Evolutionary conservation across 768 basidiomycete species (phyloP), one percentile per base, ranked within the genome.

Genomic region (Dentipellis fragilis): DNA sequence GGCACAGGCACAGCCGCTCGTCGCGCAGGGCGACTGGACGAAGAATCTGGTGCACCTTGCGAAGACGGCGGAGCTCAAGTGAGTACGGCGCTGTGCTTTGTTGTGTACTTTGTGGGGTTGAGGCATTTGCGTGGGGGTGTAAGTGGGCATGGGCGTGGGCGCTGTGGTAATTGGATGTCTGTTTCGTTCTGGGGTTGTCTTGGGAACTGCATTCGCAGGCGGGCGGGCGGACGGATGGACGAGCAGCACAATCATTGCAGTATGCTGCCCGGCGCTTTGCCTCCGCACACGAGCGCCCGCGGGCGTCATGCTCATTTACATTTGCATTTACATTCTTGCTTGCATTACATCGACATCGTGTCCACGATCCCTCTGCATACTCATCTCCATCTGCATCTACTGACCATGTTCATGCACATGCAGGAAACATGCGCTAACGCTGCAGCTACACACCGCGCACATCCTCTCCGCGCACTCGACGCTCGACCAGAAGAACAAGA

Each of bases 21-120:
- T 92, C 50, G 87, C 89, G 4, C 84, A 81, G 17, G 89, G 88
- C 9, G 88, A 91, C 68, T 92, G 89, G 89, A 89, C 87, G 23
- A 86, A 85, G 62, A 87, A 89, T 68, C 77, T 92, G 45, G 85
- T 92, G 35, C 87, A 91, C 52, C 77, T 92, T 10, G 89, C 89
- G 6, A 91, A 88, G 72, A 89, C 87, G 1, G 89, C 89, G 9
- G 89, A 92, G 66, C 77, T 92, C 64, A 92, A 92, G 89, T 92
- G 67, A 62, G 87, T 79, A 6, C 21, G 49, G 35, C 23, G 39
- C 49, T 42, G 21, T 54, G 51, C 47, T 22, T 51, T 49, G 56
- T n/a, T 45, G 39, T 53, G 40, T 19, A 21, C 51, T 16, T 16
- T 49, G 12, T 14, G 22, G 9, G 6, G 54, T 14, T 49, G 40